Conservation (phyloP, 495 filamentous ascomycete species). For the Tuber indicum region DNA sequence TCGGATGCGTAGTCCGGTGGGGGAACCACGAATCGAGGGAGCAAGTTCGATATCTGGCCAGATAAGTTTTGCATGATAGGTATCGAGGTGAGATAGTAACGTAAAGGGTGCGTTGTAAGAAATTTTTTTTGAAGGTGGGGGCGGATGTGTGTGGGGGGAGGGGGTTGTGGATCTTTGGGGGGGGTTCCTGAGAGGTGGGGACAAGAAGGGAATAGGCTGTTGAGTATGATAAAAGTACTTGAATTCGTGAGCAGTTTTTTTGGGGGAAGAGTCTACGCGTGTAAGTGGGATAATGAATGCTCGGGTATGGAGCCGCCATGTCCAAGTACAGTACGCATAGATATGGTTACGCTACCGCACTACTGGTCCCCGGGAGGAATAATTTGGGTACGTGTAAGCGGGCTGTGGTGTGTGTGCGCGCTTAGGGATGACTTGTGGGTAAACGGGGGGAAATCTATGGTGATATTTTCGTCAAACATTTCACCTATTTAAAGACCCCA, state of each 20-base stretch:
- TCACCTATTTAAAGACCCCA: neutral
- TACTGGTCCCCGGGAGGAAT: neutral
- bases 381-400: neutral
- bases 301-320: neutral
- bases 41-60: slow-evolving; percentile 41
- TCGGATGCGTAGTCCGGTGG: slow-evolving; percentile 53
- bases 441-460: neutral
- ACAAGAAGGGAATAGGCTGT: neutral
- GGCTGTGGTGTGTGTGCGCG: neutral
- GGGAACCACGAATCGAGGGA: no score
- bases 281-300: neutral
- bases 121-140: neutral
- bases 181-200: neutral
- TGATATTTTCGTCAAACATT: neutral
- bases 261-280: neutral
- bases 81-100: no score
- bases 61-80: neutral
- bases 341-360: neutral
- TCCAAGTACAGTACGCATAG: neutral
- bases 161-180: neutral
- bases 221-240: neutral
- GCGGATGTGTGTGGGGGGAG: no score
- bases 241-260: neutral
- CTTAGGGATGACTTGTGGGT: neutral
- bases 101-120: no score